phyloP scores from a whole-genome alignment of 1,284 basidiomycete genomes.

The Psilocybe mexicana region DNA sequence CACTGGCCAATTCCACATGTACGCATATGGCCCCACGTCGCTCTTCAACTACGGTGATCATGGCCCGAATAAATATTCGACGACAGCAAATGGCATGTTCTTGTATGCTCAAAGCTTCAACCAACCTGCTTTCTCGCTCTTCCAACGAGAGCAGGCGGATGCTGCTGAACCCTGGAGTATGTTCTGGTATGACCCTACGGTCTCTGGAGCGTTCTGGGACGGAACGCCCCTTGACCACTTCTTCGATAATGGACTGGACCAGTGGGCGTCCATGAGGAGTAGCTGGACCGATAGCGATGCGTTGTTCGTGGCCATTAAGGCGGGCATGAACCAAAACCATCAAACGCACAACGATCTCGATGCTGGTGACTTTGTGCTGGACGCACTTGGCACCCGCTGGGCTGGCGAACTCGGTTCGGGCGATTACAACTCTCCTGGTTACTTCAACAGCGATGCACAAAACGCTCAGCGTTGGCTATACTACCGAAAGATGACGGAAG shows the following conservation, averaged over 20 bases:
- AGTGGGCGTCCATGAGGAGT: constrained; percentile 92
- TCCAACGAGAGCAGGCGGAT: constrained; percentile 92
- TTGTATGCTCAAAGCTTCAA: constrained; percentile 73
- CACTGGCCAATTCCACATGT: constrained; percentile 92
- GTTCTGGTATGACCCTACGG: constrained; percentile 95
- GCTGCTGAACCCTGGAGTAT: constrained; percentile 92
- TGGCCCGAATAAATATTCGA: constrained; percentile 93
- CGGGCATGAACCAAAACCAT: constrained; percentile 73
- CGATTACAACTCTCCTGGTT: constrained; percentile 73
- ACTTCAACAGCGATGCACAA: constrained; percentile 76
- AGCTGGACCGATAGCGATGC: constrained; percentile 90
- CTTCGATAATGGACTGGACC: constrained; percentile 70
- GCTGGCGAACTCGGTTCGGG: constrained; percentile 92
- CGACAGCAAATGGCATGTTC: constrained; percentile 77
- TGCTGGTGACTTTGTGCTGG: constrained; percentile 91
- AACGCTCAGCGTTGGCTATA: constrained; percentile 80
- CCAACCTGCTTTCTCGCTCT: constrained; percentile 77
- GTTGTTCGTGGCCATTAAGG: constrained; percentile 87
- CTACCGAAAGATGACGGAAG: constrained; percentile 95
- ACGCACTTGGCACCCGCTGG: constrained; percentile 94
- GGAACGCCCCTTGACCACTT: constrained; percentile 79
- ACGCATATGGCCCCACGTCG: constrained; percentile 80
- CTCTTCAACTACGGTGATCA: constrained; percentile 93
- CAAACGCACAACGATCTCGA: constrained; percentile 96
- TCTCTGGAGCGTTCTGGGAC: constrained; percentile 91